Evolutionary conservation across 768 basidiomycete species (phyloP), one percentile per base, ranked within the genome.

Genomic region (Lanmaoa rubissima): DNA sequence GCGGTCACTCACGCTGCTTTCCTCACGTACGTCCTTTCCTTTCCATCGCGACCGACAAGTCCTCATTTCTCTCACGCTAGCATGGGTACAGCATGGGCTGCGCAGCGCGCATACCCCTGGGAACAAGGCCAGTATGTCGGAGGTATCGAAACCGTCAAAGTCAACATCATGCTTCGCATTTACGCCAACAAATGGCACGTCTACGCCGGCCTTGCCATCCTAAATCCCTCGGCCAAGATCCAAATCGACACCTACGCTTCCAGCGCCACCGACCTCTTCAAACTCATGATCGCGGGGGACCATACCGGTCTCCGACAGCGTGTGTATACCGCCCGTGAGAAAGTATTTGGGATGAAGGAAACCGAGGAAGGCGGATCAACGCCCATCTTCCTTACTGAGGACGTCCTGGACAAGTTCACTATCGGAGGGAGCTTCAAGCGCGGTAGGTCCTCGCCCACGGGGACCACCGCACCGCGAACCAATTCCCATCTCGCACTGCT

Each of bases 111-210:
- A 21, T 98, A 97, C 70, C 97, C 97, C 4, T 98, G 97, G 97
- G 96, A 98, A 73, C 84, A 89, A 40, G 91, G 92, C 1, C 85
- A 90, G 47, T 98, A 98, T 73, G 92, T 97, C 32, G 92, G 94
- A 24, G 97, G 97, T 0, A 94, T 99, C 64, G 97, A 99, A 72
- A 95, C 93, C 2, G 94, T 94, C 64, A 99, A 99, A 75, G 94
- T 71, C 65, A 99, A 99, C 78, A 88, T 98, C 72, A 86, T 90
- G 60, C 82, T 97, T 19, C 92, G 97, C 0, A 98, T 99, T 65
- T 99, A 98, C 73, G 83, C 92, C 43, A 97, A 94, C 72, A 89
- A 94, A 58, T 99, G 94, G 94, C 96, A 99, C 74, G 96, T 99
- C 67, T 99, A 99, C 70, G 96, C 96, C 14, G 96, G 97, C 2